phyloP scores from a whole-genome alignment of 1,139 yeast species.

The Taphrina deformans region DNA sequence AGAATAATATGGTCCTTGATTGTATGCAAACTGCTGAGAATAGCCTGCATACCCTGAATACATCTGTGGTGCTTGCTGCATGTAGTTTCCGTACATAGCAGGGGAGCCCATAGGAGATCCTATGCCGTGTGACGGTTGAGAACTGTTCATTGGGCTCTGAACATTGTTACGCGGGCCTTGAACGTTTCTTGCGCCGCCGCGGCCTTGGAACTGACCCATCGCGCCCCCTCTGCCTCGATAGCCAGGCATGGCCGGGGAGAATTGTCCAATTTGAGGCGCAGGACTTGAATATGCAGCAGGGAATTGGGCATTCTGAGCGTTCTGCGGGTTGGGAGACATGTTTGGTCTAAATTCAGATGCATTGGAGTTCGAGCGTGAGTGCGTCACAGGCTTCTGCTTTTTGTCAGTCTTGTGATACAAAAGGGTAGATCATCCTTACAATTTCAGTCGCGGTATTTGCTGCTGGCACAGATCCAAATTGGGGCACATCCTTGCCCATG shows the following conservation, averaged over 20 bases:
- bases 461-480: slow-evolving; percentile 20
- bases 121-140: slow-evolving; percentile 23
- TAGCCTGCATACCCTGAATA: slow-evolving; percentile 15
- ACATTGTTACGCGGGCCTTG: slow-evolving; percentile 1
- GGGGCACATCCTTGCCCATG: slow-evolving; percentile 19
- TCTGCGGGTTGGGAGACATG: slow-evolving; percentile 16
- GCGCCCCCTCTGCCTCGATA: slow-evolving; percentile 28
- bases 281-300: neutral
- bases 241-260: slow-evolving; percentile 21
- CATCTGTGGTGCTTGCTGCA: slow-evolving; percentile 21
- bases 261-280: slow-evolving; percentile 14
- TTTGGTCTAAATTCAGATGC: slow-evolving; percentile 21
- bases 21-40: slow-evolving; percentile 9
- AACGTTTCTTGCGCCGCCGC: slow-evolving; percentile 12
- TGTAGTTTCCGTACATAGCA: slow-evolving; percentile 4
- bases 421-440: neutral
- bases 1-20: neutral
- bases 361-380: slow-evolving; percentile 18
- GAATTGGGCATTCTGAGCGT: neutral
- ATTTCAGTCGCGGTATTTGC: neutral
- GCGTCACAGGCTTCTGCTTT: slow-evolving; percentile 3
- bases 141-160: slow-evolving; percentile 12
- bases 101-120: slow-evolving; percentile 25
- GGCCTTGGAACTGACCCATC: slow-evolving; percentile 1
- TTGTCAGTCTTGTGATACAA: neutral